A percentile compares a stretch with the other conserved stretches of the same genome.
phyloP scores from a whole-genome alignment of 768 basidiomycete genomes.

The Gautieria morchelliformis region DNA sequence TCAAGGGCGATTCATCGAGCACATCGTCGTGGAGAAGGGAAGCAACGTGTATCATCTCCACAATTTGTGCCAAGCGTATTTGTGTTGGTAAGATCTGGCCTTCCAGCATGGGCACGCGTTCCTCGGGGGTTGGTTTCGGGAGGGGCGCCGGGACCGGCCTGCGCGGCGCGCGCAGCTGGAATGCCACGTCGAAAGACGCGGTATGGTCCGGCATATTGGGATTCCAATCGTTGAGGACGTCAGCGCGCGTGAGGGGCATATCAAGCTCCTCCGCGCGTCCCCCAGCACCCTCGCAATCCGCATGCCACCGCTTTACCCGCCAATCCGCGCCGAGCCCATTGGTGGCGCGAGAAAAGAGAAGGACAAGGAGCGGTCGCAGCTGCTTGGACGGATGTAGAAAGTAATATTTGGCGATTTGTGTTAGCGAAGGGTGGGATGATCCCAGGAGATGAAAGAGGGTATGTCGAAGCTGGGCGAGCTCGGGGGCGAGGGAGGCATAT shows the following conservation, averaged over 20 bases:
- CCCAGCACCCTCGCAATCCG: slow-evolving; percentile 44
- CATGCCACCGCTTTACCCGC: slow-evolving; percentile 49
- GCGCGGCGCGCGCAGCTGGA: slow-evolving; percentile 42
- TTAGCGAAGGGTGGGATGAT: slow-evolving; percentile 79
- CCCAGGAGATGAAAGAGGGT: slow-evolving; percentile 74
- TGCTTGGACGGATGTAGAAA: slow-evolving; percentile 87
- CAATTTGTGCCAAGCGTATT: slow-evolving; percentile 85
- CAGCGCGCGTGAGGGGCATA: slow-evolving; percentile 65
- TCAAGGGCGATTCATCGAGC: slow-evolving; percentile 61
- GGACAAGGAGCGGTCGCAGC: slow-evolving; percentile 78
- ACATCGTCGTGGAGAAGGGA: slow-evolving; percentile 91
- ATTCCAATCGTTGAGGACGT: slow-evolving; percentile 88
- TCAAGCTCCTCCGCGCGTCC: slow-evolving; percentile 58
- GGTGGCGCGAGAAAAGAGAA: slow-evolving; percentile 86
- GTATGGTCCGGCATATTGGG: slow-evolving; percentile 76
- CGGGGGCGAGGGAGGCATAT: slow-evolving; percentile 56
- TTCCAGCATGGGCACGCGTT: slow-evolving; percentile 21
- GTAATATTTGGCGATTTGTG: slow-evolving; percentile 86
- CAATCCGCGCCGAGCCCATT: slow-evolving; percentile 76
- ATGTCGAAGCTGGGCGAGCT: slow-evolving; percentile 61
- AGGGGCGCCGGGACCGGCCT: slow-evolving; percentile 26
- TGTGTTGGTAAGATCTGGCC: slow-evolving; percentile 72
- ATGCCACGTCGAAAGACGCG: slow-evolving; percentile 47
- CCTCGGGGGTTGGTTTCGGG: slow-evolving; percentile 21
- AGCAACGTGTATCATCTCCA: slow-evolving; percentile 97